Evolutionary conservation across 108 stramenopile species (phyloP), one percentile per base, ranked within the genome.

Genomic region (Cyclotella choctawhatcheeana): DNA sequence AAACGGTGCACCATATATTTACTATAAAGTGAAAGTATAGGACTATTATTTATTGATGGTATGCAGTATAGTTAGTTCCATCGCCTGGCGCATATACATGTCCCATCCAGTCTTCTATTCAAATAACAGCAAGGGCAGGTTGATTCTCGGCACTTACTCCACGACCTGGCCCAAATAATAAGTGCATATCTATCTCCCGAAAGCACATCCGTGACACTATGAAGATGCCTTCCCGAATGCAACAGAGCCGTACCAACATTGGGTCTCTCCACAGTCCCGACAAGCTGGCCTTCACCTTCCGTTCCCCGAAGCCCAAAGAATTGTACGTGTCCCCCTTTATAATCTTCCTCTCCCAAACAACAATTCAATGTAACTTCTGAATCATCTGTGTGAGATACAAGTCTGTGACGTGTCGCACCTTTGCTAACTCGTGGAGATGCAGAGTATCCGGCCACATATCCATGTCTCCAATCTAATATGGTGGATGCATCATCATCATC

Each of bases 311-410:
- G 51, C 27, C 89, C 89, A 53, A 84, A 82, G 58, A 94, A 90
- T 21, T 85, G 64, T 30, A 94, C 71, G 32, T 65, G 53, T 10
- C 93, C 93, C 21, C 93, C 91, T 52, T 69, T 37, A 71, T 86
- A 89, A 13, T 67, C 52, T 30, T 84, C 71, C 25, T 88, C 84
- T 37, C 93, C 93, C 17, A 94, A 60, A 72, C 91, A 78, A 52
- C 91, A 63, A 77, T 94, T 94, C 50, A 94, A 67, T 18, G 93
- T 94, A 22, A 85, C 83, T 80, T 94, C 93, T 10, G 88, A 79
- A 67, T 94, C 93, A 59, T 94, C 93, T 13, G 93, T 92, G 64
- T 94, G 93, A 22, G 89, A 69, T 31, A 94, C 87, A 12, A 94
- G 74, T 1, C 84, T 76, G 64, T 92, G 81, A 27, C 89, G 79